Percentiles rank a stretch among this genome's conserved stretches.
Conservation (phyloP, 495 filamentous ascomycete genomes). For the Hypomontagnella submonticulosa region DNA sequence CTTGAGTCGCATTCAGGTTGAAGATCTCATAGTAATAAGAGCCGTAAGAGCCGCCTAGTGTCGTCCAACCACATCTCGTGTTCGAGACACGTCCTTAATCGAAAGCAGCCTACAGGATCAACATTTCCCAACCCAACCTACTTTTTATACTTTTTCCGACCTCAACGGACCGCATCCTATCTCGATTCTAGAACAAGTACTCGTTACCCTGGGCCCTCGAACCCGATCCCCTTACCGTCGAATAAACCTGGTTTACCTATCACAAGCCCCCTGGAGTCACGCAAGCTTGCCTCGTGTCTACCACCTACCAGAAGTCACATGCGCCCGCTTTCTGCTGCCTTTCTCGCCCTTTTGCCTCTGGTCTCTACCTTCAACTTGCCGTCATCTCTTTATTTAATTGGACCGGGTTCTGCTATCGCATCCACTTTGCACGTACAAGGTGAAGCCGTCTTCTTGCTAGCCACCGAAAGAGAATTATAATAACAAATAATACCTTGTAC, state of each 20-base stretch:
- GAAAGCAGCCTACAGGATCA: slow-evolving; percentile 44
- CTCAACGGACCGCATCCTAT: slow-evolving; percentile 16
- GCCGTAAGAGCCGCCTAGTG: slow-evolving; percentile 33
- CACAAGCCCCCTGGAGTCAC: slow-evolving; percentile 38
- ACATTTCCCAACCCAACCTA: slow-evolving; percentile 28
- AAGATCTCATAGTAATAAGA: slow-evolving; percentile 23
- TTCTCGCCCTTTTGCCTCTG: slow-evolving; percentile 13
- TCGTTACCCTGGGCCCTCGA: neutral
- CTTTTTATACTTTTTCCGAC: slow-evolving; percentile 28
- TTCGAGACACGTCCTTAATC: slow-evolving; percentile 47
- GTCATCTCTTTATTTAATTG: slow-evolving; percentile 37
- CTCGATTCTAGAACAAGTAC: slow-evolving; percentile 10
- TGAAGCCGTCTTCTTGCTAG: slow-evolving; percentile 26
- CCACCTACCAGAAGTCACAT: slow-evolving; percentile 31
- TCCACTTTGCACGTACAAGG: slow-evolving; percentile 29
- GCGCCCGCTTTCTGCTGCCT: slow-evolving; percentile 19
- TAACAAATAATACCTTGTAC: slow-evolving; percentile 35
- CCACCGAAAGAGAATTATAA: slow-evolving; percentile 30
- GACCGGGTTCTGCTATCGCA: slow-evolving; percentile 29
- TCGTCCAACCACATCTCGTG: slow-evolving; percentile 45
- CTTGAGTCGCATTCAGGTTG: slow-evolving; percentile 4
- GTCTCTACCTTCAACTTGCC: slow-evolving; percentile 18
- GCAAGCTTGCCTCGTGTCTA: slow-evolving; percentile 39
- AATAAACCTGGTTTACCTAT: slow-evolving; percentile 7
- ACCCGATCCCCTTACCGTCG: no score